Base-by-base conservation (phyloP, 23 red algal species). In the Gracilaria domingensis region DNA sequence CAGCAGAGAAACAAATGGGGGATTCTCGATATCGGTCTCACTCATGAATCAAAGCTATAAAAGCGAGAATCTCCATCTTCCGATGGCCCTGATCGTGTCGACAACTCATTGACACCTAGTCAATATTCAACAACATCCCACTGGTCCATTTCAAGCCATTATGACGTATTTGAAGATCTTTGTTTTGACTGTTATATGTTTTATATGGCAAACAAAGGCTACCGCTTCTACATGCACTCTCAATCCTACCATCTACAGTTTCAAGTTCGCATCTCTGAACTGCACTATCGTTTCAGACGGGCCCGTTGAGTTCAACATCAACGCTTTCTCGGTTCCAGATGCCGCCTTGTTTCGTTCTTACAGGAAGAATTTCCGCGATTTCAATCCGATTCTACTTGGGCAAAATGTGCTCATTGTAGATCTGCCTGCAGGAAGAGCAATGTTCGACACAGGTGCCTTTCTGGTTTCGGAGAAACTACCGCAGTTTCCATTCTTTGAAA, bases 391-490 rank as follows among this genome's bases (percentile, higher is more conserved):
- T 28, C 2, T 72, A 8, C 64, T 87, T 18, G 28, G 24, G 11
- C 84, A 58, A 53, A 87, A 87, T 32, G 65, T 87, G 21, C 39
- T 75, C 11, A 32, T 87, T 33, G 67, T 75, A 47, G 84, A 87
- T 55, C 66, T 74, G 42, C 84, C 67, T 16, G 24, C 21, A 18
- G 67, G 44, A 20, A 44, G 84, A 59, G 67, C 69, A 24, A 26
- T 87, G 26, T 66, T 87, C 45, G 84, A 87, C 50, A 59, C 69
- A 44, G 84, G 84, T 18, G 51, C 84, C 44, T 70, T 87, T 47
- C 26, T 49, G 72, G 4, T 77, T 30, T 6, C 72, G 30, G 8
- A 77, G 72, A 87, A 87, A 12, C 7, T 87, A 5, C 84, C 83
- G 38, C 36, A 66, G 28, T 72, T 86, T 74, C 67, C 84, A 40